Percentiles rank a stretch among this genome's conserved stretches.
These are phyloP conservation scores for Sporisorium graminicola DNA, from an alignment of 1,284 basidiomycete genomes.

Conservation along the genomic window DNA sequence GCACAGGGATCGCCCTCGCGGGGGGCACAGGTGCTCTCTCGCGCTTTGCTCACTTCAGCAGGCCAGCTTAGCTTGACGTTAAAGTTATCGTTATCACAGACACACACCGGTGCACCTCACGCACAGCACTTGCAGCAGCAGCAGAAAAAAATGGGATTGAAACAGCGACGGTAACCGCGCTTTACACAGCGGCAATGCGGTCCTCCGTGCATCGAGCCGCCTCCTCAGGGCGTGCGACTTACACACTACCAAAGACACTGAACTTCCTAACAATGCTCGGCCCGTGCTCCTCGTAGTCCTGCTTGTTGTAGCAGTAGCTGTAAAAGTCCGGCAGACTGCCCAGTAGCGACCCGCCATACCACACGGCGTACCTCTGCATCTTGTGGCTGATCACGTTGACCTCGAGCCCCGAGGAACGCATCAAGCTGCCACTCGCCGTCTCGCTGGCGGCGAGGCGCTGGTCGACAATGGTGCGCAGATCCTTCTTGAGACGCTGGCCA, in stretches of 20 bases:
- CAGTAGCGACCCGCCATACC: slow-evolving; percentile 92
- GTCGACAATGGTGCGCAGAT: slow-evolving; percentile 93
- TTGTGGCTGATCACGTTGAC: slow-evolving; percentile 94
- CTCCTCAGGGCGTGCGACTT: background rate
- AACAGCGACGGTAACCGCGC: too few species aligned
- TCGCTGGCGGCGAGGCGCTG: slow-evolving; percentile 85
- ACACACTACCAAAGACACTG: slow-evolving; percentile 62
- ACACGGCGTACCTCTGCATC: slow-evolving; percentile 96
- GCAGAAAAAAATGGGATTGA: too few species aligned
- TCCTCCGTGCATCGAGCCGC: too few species aligned
- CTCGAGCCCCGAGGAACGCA: slow-evolving; percentile 72
- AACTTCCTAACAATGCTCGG: slow-evolving; percentile 79
- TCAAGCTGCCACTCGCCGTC: slow-evolving; percentile 79
- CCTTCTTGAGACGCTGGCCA: slow-evolving; percentile 92
- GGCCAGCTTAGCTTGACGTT: too few species aligned
- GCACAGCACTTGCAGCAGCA: too few species aligned
- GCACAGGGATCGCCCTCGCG: too few species aligned
- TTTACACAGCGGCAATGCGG: background rate
- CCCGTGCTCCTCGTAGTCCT: slow-evolving; percentile 96
- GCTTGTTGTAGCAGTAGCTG: slow-evolving; percentile 95
- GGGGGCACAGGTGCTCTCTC: too few species aligned
- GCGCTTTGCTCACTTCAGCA: too few species aligned
- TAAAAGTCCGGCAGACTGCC: slow-evolving; percentile 88
- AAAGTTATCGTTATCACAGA: too few species aligned
- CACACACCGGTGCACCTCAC: too few species aligned